Evolutionary conservation across 2,329 filamentous ascomycete genomes (phyloP), one percentile per base, ranked within the genome.

Genomic region (Sporothrix pallida): DNA sequence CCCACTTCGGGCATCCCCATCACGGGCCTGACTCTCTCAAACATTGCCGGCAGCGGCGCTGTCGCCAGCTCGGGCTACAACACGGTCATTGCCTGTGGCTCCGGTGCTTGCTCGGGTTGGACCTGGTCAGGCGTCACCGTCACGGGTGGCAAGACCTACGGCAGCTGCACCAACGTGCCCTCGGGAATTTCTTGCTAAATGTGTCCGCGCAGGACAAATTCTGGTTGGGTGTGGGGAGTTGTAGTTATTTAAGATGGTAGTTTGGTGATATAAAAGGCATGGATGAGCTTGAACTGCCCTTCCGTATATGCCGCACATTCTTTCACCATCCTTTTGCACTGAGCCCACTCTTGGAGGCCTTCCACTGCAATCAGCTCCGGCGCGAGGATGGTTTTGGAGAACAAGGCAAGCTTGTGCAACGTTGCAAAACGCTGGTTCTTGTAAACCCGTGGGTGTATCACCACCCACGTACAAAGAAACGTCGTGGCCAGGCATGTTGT

Each of bases 11-110:
- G 76, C 9, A 56, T 77, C 1, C 84, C 86, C 6, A 87, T 86
- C 9, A 82, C 80, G 31, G 84, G 83, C 65, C 83, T 87, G 13
- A 82, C 82, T 2, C 85, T 87, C 75, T 84, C 83, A 2, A 80
- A 78, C n/a, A 78, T 87, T 15, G 81, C 81, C 3, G 86, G 86
- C 8, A 79, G 75, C 1, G 80, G 82, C 5, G 73, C 75, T 0
- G 74, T 76, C 26, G 75, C 78, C n/a, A 82, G 79, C 20, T 77
- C 77, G 1, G 77, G 80, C 10, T 74, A 83, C 46, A 81, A 83
- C 72, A 79, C 85, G n/a, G 81, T 83, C 20, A 76, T 20, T 75
- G 80, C 23, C 26, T 84, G 83, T 69, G 82, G 80, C 44, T 75
- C 78, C 26, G 80, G 80, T 0, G 79, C 80, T 9, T 84, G 83